Base-by-base conservation (phyloP, 345 rosid genomes). In the Mallotus nudiflorus region DNA sequence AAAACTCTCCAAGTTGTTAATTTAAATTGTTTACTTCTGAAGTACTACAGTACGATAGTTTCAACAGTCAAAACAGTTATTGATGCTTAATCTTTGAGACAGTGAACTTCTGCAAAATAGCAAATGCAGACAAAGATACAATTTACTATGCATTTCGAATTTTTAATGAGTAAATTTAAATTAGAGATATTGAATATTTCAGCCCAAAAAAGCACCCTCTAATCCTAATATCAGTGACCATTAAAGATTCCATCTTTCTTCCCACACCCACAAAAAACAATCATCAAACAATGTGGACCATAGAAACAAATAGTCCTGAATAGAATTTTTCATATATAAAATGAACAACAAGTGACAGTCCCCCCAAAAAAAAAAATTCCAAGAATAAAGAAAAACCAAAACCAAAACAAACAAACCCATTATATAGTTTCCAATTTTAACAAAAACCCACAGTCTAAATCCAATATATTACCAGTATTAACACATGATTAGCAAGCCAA, bases 401-500 rank as follows among this genome's bases (percentile, higher is more conserved):
- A 18, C 15, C 25, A 53, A 61, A 50, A 51, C 46, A 42, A 55
- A 71, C 15, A 33, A 54, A 71, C 50, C 67, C 56, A 69, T 11
- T 15, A 35, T 4, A 37, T 19, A 12, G 25, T 58, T 53, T 45
- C 60, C 42, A 56, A 37, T 9, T 16, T 40, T 3, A 46, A 52
- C 33, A 64, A 22, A 63, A 77, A n/a, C 72, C 71, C 69, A 74
- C 42, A 27, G 49, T 67, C 58, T 54, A 59, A 64, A 74, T 68
- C 65, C 69, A n/a, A 48, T 31, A 19, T 19, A 40, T 11, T 39
- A 62, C 25, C 48, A 42, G 16, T 63, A 12, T n/a, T n/a, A n/a
- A n/a, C n/a, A n/a, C n/a, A n/a, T n/a, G n/a, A n/a, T n/a, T n/a
- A 31, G 27, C 2, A 56, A n/a, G 9, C 31, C 12, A 65, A 35